These are phyloP conservation scores for Fusarium palustre DNA, from an alignment of 2,329 filamentous ascomycete species.

Conservation along the genomic window DNA sequence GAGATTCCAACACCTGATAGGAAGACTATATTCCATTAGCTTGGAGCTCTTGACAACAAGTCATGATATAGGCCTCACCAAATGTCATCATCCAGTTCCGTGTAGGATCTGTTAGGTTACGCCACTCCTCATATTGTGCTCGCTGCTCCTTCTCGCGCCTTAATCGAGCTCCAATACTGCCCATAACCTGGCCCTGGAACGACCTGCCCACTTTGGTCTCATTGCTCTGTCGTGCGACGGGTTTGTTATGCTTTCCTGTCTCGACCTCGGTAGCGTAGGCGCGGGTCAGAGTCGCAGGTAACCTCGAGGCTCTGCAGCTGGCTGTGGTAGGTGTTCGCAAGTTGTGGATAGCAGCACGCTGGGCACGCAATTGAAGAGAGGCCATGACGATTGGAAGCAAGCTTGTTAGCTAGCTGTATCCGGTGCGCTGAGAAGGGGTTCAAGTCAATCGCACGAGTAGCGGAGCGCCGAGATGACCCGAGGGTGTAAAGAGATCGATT, in stretches of 20 bases:
- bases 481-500: not conserved
- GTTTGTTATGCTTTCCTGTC: conserved; percentile 50
- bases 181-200: conserved; percentile 71
- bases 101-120: conserved; percentile 54
- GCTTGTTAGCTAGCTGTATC: not conserved
- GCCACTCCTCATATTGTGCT: conserved; percentile 61
- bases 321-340: conserved; percentile 39
- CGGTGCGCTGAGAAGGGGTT: conserved; percentile 11
- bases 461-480: conserved; percentile 2
- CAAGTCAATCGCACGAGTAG: conserved; percentile 22
- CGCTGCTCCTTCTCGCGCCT: conserved; percentile 66
- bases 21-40: conserved; percentile 57
- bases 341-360: conserved; percentile 49
- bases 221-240: conserved; percentile 49
- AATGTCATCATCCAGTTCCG: conserved; percentile 67
- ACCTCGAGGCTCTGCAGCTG: conserved; percentile 28
- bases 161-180: conserved; percentile 67
- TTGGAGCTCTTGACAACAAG: not conserved
- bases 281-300: conserved; percentile 40
- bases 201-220: conserved; percentile 55
- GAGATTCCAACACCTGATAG: conserved; percentile 63
- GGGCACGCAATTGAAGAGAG: conserved; percentile 51
- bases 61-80: conserved; percentile 54
- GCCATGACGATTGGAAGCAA: conserved; percentile 40
- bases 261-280: conserved; percentile 54